A percentile compares a stretch with the other conserved stretches of the same genome.
These are phyloP conservation scores for Pichia sporocuriosa DNA, from an alignment of 805 yeast species.

Conservation along the genomic window DNA sequence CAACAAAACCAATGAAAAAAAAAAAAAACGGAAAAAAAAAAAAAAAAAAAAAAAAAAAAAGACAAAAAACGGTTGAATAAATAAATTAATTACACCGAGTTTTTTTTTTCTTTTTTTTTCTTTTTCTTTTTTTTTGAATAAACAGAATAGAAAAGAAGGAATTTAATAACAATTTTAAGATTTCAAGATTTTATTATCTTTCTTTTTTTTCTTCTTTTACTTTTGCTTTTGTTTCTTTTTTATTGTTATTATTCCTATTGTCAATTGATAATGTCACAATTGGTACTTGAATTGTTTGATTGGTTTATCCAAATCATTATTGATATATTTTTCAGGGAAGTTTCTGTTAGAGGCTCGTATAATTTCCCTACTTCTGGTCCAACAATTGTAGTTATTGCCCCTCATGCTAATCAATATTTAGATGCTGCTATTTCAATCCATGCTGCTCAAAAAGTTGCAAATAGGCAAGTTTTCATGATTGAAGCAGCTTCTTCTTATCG, in stretches of 20 bases:
- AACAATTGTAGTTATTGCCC: conserved; percentile 89
- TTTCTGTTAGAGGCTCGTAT: conserved; percentile 81
- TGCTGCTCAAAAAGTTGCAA: conserved; percentile 58
- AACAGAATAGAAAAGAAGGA: no score
- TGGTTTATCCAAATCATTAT: conserved; percentile 26
- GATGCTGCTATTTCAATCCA: conserved; percentile 64
- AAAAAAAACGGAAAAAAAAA: no score
- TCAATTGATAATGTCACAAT: background rate
- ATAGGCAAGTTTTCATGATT: conserved; percentile 68
- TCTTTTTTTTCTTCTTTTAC: no score
- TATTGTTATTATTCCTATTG: background rate
- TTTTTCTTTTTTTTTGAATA: no score
- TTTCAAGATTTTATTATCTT: no score
- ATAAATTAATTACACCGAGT: no score
- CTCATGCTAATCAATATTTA: conserved; percentile 90
- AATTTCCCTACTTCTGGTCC: conserved; percentile 67
- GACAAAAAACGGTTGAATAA: no score
- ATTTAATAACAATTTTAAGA: no score
- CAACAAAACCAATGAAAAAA: no score
- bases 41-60: no score
- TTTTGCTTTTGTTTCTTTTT: no score
- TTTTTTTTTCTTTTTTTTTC: no score
- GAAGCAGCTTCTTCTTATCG: conserved; percentile 78
- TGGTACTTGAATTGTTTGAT: conserved; percentile 23
- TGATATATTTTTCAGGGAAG: conserved; percentile 77